Conservation (phyloP, 345 rosid species). For the Brassica nigra region DNA sequence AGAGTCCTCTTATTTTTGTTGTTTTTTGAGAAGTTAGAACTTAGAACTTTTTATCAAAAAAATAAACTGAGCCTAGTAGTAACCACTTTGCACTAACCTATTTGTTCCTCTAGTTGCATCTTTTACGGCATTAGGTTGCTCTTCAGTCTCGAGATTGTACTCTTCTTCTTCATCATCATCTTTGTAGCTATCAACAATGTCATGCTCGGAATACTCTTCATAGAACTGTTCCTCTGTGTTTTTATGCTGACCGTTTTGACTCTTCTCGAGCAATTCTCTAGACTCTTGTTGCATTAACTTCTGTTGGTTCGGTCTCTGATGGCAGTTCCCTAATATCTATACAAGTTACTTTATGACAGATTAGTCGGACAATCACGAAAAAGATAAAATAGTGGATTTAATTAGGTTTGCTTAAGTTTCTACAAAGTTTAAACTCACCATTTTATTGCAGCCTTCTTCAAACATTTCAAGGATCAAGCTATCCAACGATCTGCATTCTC, state of each 20-base stretch:
- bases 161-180: slow-evolving; percentile 11
- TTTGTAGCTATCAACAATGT: slow-evolving; percentile 40
- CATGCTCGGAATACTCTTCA: slow-evolving; percentile 46
- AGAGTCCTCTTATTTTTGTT: too few relatives aligned
- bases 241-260: slow-evolving; percentile 27
- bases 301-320: slow-evolving; percentile 61
- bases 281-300: slow-evolving; percentile 46
- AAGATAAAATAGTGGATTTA: not conserved
- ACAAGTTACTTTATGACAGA: not conserved
- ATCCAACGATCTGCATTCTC: slow-evolving; percentile 62
- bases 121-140: not conserved
- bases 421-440: slow-evolving; percentile 40
- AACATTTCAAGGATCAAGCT: slow-evolving; percentile 68
- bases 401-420: not conserved
- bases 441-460: slow-evolving; percentile 61
- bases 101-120: not conserved
- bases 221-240: slow-evolving; percentile 45
- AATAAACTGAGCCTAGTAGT: not conserved
- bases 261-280: slow-evolving; percentile 34
- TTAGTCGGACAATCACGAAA: not conserved
- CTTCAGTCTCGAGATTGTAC: slow-evolving; percentile 14
- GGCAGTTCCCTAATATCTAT: slow-evolving; percentile 49
- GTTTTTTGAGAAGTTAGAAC: too few relatives aligned
- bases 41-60: too few relatives aligned
- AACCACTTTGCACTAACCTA: not conserved